These are phyloP conservation scores for Gremmenia infestans DNA, from an alignment of 2,329 filamentous ascomycete genomes.

Conservation along the genomic window DNA sequence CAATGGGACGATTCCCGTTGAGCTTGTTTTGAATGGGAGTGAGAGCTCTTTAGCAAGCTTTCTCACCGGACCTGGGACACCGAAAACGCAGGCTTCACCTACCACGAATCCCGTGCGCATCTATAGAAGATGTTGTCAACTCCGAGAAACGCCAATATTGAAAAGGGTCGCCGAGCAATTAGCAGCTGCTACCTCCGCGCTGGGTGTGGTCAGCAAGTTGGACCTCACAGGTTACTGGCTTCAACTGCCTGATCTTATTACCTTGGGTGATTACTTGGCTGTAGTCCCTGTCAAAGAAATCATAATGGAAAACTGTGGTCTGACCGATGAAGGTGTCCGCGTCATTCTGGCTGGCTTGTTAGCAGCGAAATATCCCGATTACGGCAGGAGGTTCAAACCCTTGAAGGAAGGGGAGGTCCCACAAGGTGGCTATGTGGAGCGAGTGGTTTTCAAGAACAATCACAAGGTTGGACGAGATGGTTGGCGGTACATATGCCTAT, in stretches of 20 bases:
- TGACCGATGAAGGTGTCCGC: conserved; percentile 81
- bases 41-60: conserved; percentile 42
- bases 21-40: conserved; percentile 66
- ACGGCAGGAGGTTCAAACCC: conserved; percentile 26
- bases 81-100: conserved; percentile 59
- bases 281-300: conserved; percentile 87
- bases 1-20: conserved; percentile 80
- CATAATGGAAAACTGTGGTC: conserved; percentile 77
- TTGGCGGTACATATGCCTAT: conserved; percentile 87
- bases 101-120: conserved; percentile 90
- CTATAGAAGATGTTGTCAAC: conserved; percentile 88
- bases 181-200: conserved; percentile 58
- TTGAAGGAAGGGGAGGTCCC: conserved; percentile 21
- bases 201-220: conserved; percentile 75
- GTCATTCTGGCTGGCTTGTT: conserved; percentile 82
- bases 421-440: conserved; percentile 71
- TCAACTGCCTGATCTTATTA: conserved; percentile 76
- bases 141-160: conserved; percentile 86
- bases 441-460: conserved; percentile 85
- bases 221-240: conserved; percentile 82
- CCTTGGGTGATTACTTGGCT: conserved; percentile 88
- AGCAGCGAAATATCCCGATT: conserved; percentile 65
- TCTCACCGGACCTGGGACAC: conserved; percentile 29
- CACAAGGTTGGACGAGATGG: conserved; percentile 75
- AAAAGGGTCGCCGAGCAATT: conserved; percentile 91